A percentile compares a stretch with the other conserved stretches of the same genome.
Conservation (phyloP, 2,329 filamentous ascomycete species). For the Botrytis squamosa region DNA sequence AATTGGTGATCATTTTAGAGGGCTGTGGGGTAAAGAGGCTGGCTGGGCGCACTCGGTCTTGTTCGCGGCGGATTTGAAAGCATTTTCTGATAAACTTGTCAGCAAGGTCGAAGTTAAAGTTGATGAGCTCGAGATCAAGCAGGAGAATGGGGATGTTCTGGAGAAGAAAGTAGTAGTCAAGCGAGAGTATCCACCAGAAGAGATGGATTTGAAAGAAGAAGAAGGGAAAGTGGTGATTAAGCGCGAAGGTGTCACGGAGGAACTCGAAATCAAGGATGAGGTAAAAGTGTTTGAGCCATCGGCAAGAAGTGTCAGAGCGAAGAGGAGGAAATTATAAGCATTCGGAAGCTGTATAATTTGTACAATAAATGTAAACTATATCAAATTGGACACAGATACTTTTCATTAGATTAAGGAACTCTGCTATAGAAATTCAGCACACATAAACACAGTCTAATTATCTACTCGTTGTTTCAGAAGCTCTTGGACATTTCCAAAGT, state of each 20-base stretch:
- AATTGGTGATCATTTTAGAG: conserved; percentile 84
- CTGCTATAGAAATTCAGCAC: neutral
- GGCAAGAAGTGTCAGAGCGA: conserved; percentile 32
- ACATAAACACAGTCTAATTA: neutral
- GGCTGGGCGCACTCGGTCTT: conserved; percentile 98
- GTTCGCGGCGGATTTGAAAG: conserved; percentile 87
- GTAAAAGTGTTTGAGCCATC: conserved; percentile 30
- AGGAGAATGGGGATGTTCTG: conserved; percentile 32
- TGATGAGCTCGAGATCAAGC: conserved; percentile 42
- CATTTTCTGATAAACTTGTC: conserved; percentile 66
- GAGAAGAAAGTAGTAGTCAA: conserved; percentile 32
- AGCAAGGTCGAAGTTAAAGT: conserved; percentile 50
- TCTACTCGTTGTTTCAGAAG: neutral
- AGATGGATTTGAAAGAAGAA: conserved; percentile 24
- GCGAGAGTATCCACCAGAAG: conserved; percentile 29
- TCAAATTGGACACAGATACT: neutral
- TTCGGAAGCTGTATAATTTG: neutral
- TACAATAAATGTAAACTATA: neutral
- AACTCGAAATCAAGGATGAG: conserved; percentile 25
- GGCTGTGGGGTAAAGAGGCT: conserved; percentile 87
- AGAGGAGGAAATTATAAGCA: conserved; percentile 30
- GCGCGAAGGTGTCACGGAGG: neutral
- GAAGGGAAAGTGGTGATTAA: neutral
- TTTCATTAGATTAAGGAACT: neutral
- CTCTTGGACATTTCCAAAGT: neutral